Conservation (phyloP, 148 eudicot species). For the Spergularia marina region DNA sequence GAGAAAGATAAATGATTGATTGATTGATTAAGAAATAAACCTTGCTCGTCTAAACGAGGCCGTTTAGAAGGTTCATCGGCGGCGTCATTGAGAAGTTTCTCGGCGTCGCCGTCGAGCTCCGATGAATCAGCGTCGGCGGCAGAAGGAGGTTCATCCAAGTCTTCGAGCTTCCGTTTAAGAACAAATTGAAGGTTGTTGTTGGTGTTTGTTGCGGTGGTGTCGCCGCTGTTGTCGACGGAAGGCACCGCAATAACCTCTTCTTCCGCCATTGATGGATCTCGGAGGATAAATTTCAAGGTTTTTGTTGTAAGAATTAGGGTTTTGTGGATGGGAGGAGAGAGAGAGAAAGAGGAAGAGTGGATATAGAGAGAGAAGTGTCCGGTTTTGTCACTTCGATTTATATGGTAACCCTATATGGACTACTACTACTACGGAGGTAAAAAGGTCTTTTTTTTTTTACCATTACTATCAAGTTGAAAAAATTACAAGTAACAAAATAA, state of each 20-base stretch:
- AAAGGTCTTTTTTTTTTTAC: no score
- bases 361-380: not conserved
- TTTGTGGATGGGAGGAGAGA: slow-evolving; percentile 8
- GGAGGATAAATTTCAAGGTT: not conserved
- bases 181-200: slow-evolving; percentile 29
- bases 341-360: not conserved
- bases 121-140: slow-evolving; percentile 21
- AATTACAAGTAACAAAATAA: no score
- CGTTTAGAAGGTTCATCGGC: slow-evolving; percentile 50
- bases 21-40: slow-evolving; percentile 19
- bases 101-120: slow-evolving; percentile 22
- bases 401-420: no score
- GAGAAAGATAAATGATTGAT: not conserved
- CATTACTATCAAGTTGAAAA: no score
- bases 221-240: not conserved
- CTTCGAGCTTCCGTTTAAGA: slow-evolving; percentile 59
- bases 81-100: slow-evolving; percentile 17
- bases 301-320: slow-evolving; percentile 25
- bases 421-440: no score
- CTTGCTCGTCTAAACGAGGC: slow-evolving; percentile 60
- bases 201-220: not conserved
- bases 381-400: no score
- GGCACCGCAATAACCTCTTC: slow-evolving; percentile 33
- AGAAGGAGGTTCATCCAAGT: slow-evolving; percentile 38
- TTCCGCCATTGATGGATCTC: slow-evolving; percentile 46